A percentile compares a stretch with the other conserved stretches of the same genome.
These are phyloP conservation scores for Trametes hirsuta DNA, from an alignment of 1,284 basidiomycete species.

Conservation along the genomic window DNA sequence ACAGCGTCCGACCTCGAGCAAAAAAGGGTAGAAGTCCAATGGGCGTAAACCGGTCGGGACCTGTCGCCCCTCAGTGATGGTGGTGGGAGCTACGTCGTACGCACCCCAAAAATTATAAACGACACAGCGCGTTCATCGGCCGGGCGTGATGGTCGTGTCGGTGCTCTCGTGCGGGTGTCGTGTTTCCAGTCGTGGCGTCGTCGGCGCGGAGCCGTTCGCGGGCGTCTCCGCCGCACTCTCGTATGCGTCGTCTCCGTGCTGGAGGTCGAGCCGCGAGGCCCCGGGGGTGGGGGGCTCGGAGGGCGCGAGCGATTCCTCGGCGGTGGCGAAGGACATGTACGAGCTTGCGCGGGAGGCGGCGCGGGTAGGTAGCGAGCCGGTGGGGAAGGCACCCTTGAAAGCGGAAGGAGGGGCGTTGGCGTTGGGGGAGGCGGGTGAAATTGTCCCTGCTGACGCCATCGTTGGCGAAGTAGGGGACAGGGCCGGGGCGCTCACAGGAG, in stretches of 20 bases:
- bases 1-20: not conserved
- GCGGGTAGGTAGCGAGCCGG: slow-evolving; percentile 16
- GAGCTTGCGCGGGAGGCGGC: slow-evolving; percentile 38
- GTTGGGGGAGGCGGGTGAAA: not conserved
- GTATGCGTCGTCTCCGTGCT: slow-evolving; percentile 13
- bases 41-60: not conserved
- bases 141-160: slow-evolving; percentile 29
- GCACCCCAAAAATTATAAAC: not conserved
- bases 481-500: slow-evolving; percentile 1
- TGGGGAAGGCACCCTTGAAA: slow-evolving; percentile 36
- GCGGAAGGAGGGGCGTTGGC: slow-evolving; percentile 31
- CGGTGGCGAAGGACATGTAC: slow-evolving; percentile 36
- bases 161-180: slow-evolving; percentile 29
- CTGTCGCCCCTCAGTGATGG: not conserved
- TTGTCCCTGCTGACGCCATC: too few species aligned
- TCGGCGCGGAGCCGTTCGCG: slow-evolving; percentile 18
- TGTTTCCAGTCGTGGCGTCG: slow-evolving; percentile 26
- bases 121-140: slow-evolving; percentile 6
- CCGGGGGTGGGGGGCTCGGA: slow-evolving; percentile 19
- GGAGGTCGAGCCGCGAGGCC: slow-evolving; percentile 15
- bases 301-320: slow-evolving; percentile 30
- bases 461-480: not conserved
- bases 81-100: not conserved
- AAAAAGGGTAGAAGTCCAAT: not conserved
- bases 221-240: slow-evolving; percentile 21